These are phyloP conservation scores for Dothideomycetes sp. DNA, from an alignment of 2,329 filamentous ascomycete genomes.

Conservation along the genomic window DNA sequence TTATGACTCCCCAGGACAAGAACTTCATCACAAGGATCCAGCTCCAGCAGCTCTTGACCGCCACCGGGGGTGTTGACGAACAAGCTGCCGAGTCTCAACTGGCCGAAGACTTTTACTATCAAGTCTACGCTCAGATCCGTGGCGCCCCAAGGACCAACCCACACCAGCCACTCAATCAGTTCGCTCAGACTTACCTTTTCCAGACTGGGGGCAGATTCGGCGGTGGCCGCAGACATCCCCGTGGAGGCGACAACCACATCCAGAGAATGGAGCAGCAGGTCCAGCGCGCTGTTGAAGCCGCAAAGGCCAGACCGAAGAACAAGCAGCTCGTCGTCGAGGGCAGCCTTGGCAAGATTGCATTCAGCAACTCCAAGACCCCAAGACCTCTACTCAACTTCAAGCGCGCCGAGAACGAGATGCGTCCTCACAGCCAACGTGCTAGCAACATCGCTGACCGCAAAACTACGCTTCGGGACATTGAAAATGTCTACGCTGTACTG, in stretches of 20 bases:
- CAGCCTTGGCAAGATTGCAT: slow-evolving; percentile 93
- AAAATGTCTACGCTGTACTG: slow-evolving; percentile 74
- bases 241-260: slow-evolving; percentile 90
- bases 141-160: slow-evolving; percentile 83
- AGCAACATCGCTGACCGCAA: slow-evolving; percentile 62
- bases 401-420: slow-evolving; percentile 59
- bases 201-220: slow-evolving; percentile 82
- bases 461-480: slow-evolving; percentile 73
- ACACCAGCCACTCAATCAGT: slow-evolving; percentile 86
- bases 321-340: slow-evolving; percentile 94
- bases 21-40: slow-evolving; percentile 98
- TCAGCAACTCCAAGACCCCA: slow-evolving; percentile 96
- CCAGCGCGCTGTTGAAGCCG: slow-evolving; percentile 89
- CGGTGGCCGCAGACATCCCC: slow-evolving; percentile 56
- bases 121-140: slow-evolving; percentile 90
- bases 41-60: slow-evolving; percentile 86
- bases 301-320: slow-evolving; percentile 95
- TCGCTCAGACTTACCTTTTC: slow-evolving; percentile 94
- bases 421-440: slow-evolving; percentile 36
- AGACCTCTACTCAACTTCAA: slow-evolving; percentile 94
- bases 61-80: slow-evolving; percentile 78
- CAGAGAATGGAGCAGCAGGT: slow-evolving; percentile 99
- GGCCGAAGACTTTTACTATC: slow-evolving; percentile 95
- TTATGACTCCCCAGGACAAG: slow-evolving; percentile 99
- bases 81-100: slow-evolving; percentile 69